phyloP scores from a whole-genome alignment of 2,329 filamentous ascomycete genomes.

The Magnaporthiopsis rhizophila region DNA sequence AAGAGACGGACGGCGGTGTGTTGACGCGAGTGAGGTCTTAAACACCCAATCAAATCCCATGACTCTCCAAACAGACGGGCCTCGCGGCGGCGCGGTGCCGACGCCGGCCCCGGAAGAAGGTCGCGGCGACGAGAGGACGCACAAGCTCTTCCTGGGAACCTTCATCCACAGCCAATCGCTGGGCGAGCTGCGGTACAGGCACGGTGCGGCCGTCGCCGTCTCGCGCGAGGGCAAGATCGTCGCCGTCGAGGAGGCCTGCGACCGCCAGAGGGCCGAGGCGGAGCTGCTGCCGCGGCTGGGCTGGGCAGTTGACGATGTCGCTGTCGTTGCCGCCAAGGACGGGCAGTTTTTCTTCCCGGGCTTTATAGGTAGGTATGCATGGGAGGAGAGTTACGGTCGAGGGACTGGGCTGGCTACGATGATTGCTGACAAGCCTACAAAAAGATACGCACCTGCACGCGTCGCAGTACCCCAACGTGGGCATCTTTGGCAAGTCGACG shows the following conservation, averaged over 20 bases:
- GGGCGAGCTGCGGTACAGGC: slow-evolving; percentile 41
- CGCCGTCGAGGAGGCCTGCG: slow-evolving; percentile 32
- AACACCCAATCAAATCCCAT: neutral
- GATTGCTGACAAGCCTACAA: neutral
- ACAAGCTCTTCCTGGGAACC: slow-evolving; percentile 44
- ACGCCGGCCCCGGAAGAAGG: neutral
- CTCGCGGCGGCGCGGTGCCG: too few relatives aligned
- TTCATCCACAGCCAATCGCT: slow-evolving; percentile 46
- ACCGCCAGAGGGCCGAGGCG: slow-evolving; percentile 23
- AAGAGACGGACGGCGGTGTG: neutral
- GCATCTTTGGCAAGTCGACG: slow-evolving; percentile 88
- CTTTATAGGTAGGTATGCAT: slow-evolving; percentile 59
- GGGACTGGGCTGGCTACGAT: neutral
- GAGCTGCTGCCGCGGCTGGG: slow-evolving; percentile 32
- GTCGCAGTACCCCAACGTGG: slow-evolving; percentile 87
- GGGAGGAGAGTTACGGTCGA: too few relatives aligned
- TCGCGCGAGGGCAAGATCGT: slow-evolving; percentile 41
- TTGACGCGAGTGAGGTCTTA: neutral
- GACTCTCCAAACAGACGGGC: neutral
- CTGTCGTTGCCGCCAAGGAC: slow-evolving; percentile 27
- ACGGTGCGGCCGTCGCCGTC: slow-evolving; percentile 43
- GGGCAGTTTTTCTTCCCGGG: slow-evolving; percentile 77
- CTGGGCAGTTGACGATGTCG: slow-evolving; percentile 33
- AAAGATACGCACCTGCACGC: slow-evolving; percentile 95
- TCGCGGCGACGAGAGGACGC: neutral